phyloP scores from a whole-genome alignment of 192 early-diverging fungal genomes.

The Backusella tuberculispora region DNA sequence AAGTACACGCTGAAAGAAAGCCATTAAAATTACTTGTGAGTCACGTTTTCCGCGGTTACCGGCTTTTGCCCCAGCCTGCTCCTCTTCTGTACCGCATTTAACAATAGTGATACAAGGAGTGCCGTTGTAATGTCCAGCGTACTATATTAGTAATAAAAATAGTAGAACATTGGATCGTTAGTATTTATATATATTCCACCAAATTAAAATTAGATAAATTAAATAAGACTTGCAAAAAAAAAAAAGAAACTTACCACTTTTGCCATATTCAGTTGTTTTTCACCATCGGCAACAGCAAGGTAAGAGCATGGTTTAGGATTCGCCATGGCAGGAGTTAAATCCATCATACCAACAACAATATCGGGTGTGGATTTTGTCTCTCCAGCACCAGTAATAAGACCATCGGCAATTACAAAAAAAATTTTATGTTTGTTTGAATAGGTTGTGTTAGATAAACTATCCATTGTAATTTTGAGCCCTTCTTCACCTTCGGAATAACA shows the following conservation, averaged over 20 bases:
- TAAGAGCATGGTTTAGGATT: slow-evolving; percentile 79
- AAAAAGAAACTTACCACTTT: slow-evolving; percentile 58
- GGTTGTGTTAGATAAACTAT: slow-evolving; percentile 77
- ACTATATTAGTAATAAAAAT: slow-evolving; percentile 34
- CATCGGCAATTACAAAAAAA: slow-evolving; percentile 89
- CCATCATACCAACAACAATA: slow-evolving; percentile 79
- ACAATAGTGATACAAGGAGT: slow-evolving; percentile 71
- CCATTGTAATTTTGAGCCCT: slow-evolving; percentile 79
- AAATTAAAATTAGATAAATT: slow-evolving; percentile 24
- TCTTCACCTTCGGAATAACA: slow-evolving; percentile 91
- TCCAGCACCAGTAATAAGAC: slow-evolving; percentile 84
- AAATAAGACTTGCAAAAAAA: too few relatives aligned
- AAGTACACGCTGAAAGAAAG: slow-evolving; percentile 80
- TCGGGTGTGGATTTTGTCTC: slow-evolving; percentile 77
- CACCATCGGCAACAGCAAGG: slow-evolving; percentile 77
- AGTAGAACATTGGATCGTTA: background rate
- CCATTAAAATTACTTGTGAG: slow-evolving; percentile 95
- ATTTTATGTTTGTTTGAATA: slow-evolving; percentile 88
- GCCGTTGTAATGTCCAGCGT: slow-evolving; percentile 72
- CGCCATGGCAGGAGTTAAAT: slow-evolving; percentile 58
- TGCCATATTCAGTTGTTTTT: slow-evolving; percentile 83
- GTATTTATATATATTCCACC: background rate
- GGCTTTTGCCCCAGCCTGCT: slow-evolving; percentile 67
- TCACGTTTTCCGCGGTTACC: slow-evolving; percentile 97
- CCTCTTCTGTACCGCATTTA: slow-evolving; percentile 78